Base-by-base conservation (phyloP, 2,329 filamentous ascomycete species). In the Diaporthe ampelina region DNA sequence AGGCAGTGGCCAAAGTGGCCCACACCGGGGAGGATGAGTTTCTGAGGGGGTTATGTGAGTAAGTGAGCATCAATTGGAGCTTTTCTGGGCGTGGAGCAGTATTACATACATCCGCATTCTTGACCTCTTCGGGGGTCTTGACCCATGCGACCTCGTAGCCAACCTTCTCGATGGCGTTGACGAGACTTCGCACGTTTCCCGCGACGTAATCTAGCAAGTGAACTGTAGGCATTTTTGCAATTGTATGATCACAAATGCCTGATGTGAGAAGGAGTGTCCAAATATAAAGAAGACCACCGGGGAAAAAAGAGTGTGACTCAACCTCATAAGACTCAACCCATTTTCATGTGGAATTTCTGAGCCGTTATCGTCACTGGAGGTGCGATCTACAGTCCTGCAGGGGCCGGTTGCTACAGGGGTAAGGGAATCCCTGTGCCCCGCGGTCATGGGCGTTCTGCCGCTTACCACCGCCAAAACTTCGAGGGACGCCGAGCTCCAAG, bases 1-100 rank as follows among this genome's bases (percentile, higher is more conserved):
- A 98, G 88, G 84, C 97, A 99, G 87, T 99, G 95, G 76, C 97
- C 97, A 80, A 98, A 99, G 88, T 99, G 96, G 79, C 97, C 97
- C 76, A 99, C 97, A 75, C 97, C 97, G 7, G 97, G 97, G 35
- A 99, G 90, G 77, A 99, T 98, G 79, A 99, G 91, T 90, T 93
- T 97, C 93, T 97, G 82, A 11, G 59, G 40, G 73, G 7, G 29
- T 11, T 10, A 19, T 72, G 11, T 72, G 9, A 74, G 73, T 7
- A 70, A 61, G 45, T 75, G n/a, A 48, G 71, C 76, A 80, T 77
- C 77, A 19, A 57, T 29, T 48, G 48, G 35, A 15, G 32, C 24
- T 40, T 32, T 29, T 56, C 9, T 13, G 24, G 50, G 54, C n/a
- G 40, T 45, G 68, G 21, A 43, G 15, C 6, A 26, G 35, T 29